Evolutionary conservation across 768 basidiomycete genomes (phyloP).

Genomic region (Exidia glandulosa): DNA sequence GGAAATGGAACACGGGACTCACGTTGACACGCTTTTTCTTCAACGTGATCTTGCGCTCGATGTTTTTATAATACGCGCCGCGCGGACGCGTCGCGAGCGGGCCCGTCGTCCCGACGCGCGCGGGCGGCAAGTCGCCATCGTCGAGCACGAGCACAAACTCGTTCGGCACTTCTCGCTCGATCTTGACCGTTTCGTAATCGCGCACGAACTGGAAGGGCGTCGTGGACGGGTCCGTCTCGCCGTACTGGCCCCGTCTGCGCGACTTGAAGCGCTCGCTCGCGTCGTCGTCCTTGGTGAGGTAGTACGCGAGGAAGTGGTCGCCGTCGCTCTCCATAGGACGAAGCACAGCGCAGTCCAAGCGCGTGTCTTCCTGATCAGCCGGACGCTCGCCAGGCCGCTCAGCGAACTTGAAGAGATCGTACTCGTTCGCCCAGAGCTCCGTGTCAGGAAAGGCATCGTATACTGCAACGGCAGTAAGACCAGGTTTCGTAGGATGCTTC

Average conservation of each 20-base stretch:
- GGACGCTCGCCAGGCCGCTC: conserved; percentile 76
- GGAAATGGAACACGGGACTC: conserved; percentile 17
- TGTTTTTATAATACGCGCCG: conserved; percentile 83
- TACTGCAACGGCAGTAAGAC: conserved; percentile 64
- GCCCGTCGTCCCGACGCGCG: conserved; percentile 20
- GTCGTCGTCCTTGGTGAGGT: conserved; percentile 67
- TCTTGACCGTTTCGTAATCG: conserved; percentile 80
- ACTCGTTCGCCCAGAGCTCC: conserved; percentile 82
- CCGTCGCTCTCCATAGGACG: conserved; percentile 83
- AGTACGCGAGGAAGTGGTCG: conserved; percentile 80
- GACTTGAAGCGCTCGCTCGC: conserved; percentile 53
- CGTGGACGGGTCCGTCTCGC: conserved; percentile 27
- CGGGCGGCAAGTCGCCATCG: conserved; percentile 32
- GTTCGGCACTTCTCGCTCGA: conserved; percentile 77
- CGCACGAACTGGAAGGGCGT: conserved; percentile 67
- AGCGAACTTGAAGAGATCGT: conserved; percentile 77
- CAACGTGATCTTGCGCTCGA: conserved; percentile 77
- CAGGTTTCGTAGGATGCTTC: conserved; percentile 69
- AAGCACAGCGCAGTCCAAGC: conserved; percentile 75
- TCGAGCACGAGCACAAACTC: conserved; percentile 72
- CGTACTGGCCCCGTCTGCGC: conserved; percentile 31
- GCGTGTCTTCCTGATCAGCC: conserved; percentile 62
- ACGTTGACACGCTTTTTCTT: conserved; percentile 80
- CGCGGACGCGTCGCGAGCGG: conserved; percentile 18
- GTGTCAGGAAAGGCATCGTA: conserved; percentile 78